A percentile compares a stretch with the other conserved stretches of the same genome.
These are phyloP conservation scores for Parmales sp. DNA, from an alignment of 108 stramenopile species.

Conservation along the genomic window DNA sequence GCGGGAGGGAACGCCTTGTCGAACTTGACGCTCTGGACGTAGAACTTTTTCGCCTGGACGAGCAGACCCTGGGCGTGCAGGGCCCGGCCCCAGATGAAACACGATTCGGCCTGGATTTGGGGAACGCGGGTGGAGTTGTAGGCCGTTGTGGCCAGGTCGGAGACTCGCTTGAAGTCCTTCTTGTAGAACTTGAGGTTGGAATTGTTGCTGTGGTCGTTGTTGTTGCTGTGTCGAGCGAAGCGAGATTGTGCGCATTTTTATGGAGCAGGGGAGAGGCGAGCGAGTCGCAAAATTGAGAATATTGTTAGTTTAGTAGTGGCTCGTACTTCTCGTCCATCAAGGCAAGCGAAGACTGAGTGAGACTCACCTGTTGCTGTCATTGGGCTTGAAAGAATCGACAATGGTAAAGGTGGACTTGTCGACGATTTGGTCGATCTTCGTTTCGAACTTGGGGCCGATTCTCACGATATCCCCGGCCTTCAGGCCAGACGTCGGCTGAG, in stretches of 20 bases:
- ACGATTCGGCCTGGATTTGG: slow-evolving; percentile 79
- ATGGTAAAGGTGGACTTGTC: too few species aligned
- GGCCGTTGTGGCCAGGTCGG: slow-evolving; percentile 72
- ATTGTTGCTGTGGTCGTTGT: neutral
- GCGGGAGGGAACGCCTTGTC: slow-evolving; percentile 61
- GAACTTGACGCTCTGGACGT: slow-evolving; percentile 59
- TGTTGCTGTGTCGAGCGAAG: too few species aligned
- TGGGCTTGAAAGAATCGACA: too few species aligned
- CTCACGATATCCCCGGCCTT: slow-evolving; percentile 69
- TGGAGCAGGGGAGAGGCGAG: too few species aligned
- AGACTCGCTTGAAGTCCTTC: slow-evolving; percentile 78
- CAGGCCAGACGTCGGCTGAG: slow-evolving; percentile 41
- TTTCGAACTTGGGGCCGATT: slow-evolving; percentile 78
- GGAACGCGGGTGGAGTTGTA: slow-evolving; percentile 60
- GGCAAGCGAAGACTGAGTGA: too few species aligned
- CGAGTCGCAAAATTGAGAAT: too few species aligned
- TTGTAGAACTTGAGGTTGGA: slow-evolving; percentile 63
- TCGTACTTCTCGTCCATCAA: too few species aligned
- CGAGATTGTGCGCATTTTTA: too few species aligned
- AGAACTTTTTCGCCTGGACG: slow-evolving; percentile 62
- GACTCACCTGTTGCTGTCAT: too few species aligned
- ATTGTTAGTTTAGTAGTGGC: too few species aligned
- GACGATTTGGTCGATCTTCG: too few species aligned
- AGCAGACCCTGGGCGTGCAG: slow-evolving; percentile 64
- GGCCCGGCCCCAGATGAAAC: slow-evolving; percentile 75